These are phyloP conservation scores for Musa balbisiana DNA, from an alignment of 202 grass and related monocot species.

Conservation along the genomic window DNA sequence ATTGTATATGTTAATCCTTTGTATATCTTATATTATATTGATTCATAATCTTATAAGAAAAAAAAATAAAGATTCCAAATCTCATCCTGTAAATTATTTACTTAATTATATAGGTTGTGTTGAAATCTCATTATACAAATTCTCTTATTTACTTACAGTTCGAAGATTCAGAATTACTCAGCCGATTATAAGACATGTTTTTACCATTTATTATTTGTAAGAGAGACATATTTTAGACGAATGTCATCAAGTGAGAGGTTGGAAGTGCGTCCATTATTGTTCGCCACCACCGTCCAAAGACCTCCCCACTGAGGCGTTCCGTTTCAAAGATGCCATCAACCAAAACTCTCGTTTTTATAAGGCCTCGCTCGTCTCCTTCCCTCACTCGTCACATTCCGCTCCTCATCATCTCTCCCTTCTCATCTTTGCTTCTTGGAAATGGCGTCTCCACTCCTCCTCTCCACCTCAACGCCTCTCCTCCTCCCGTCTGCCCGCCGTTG, in stretches of 20 bases:
- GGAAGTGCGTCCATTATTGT: background rate
- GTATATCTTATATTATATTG: too few relatives aligned
- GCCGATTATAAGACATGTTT: too few relatives aligned
- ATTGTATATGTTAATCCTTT: too few relatives aligned
- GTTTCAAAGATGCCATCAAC: background rate
- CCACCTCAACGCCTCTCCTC: constrained; percentile 9
- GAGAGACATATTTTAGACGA: background rate
- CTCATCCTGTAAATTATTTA: too few relatives aligned
- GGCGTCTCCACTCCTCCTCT: constrained; percentile 24
- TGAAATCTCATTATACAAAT: too few relatives aligned
- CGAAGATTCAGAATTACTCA: too few relatives aligned
- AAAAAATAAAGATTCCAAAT: too few relatives aligned
- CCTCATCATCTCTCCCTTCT: too few relatives aligned
- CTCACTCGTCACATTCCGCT: background rate
- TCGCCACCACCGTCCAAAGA: too few relatives aligned
- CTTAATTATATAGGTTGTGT: too few relatives aligned
- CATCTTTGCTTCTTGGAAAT: background rate
- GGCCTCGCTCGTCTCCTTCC: background rate
- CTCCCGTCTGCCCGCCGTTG: background rate
- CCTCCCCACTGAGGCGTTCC: background rate
- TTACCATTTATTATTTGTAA: background rate
- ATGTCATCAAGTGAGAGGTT: background rate
- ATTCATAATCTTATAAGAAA: too few relatives aligned
- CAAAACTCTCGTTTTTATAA: background rate
- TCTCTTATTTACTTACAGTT: too few relatives aligned